These are phyloP conservation scores for Penicillium olsonii DNA, from an alignment of 2,329 filamentous ascomycete species.

Conservation along the genomic window DNA sequence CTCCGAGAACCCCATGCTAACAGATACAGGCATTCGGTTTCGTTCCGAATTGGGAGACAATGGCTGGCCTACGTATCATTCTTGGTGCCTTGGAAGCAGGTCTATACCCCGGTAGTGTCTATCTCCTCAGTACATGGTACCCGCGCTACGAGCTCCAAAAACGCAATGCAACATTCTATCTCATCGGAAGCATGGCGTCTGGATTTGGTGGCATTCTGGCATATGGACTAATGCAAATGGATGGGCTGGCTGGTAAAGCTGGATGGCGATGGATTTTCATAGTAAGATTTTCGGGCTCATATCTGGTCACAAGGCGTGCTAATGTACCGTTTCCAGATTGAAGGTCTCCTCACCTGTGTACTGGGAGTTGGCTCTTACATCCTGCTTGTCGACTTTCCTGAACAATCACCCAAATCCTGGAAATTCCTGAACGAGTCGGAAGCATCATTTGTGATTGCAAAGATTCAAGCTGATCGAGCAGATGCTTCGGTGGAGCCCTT, in stretches of 20 bases:
- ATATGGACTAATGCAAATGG: constrained; percentile 59
- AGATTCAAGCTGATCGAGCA: constrained; percentile 14
- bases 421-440: constrained; percentile 7
- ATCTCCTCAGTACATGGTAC: constrained; percentile 47
- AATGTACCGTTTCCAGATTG: neutral
- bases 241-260: constrained; percentile 1
- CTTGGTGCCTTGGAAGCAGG: constrained; percentile 16
- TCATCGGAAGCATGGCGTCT: constrained; percentile 66
- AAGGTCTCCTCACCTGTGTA: constrained; percentile 22
- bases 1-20: neutral
- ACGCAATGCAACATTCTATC: constrained; percentile 68
- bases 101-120: constrained; percentile 12
- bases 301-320: neutral
- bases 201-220: constrained; percentile 70
- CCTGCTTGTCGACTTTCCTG: constrained; percentile 53
- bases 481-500: constrained; percentile 13
- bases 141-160: constrained; percentile 67
- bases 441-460: constrained; percentile 7
- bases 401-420: constrained; percentile 1
- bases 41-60: neutral
- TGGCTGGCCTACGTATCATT: constrained; percentile 4
- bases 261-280: constrained; percentile 15
- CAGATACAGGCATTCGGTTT: neutral
- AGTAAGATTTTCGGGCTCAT: neutral
- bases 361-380: constrained; percentile 62